Evolutionary conservation across 805 yeast species (phyloP), one percentile per base, ranked within the genome.

Genomic region (Metschnikowia lunata): DNA sequence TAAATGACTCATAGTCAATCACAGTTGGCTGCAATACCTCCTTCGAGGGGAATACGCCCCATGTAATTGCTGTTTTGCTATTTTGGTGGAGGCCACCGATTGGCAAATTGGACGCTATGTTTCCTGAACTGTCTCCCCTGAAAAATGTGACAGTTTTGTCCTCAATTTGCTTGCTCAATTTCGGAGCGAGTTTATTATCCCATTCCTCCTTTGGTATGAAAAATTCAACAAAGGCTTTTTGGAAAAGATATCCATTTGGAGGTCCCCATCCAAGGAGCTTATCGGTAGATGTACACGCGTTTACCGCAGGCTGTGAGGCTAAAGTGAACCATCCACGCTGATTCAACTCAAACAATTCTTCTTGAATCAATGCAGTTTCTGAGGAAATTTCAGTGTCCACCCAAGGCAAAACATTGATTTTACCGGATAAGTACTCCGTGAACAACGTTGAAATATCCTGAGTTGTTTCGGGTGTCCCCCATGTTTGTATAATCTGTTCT

Each of bases 191-290:
- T 29, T 61, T 61, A 2, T 59, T 46, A 13, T 76, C 72, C 97
- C 97, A 91, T 39, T 78, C 79, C 2, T 74, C 63, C 50, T 79
- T 82, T 12, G 85, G 79, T n/a, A 89, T 71, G 57, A 93, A 88
- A 62, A 91, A 76, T 49, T 71, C 76, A n/a, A 93, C 88, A 66
- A 89, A 90, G 6, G 97, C 83, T 66, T 93, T 90, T 62, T 93
- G 99, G 63, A 86, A 93, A 26, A 93, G 85, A 38, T 78, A 71
- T 3, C 99, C 99, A 57, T 83, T 79, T 18, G 75, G 69, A 7
- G 99, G 97, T 38, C 99, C 99, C 99, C 99, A 93, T 2, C 99
- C 99, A 60, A 89, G 84, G 28, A 91, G 82, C 46, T 80, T 81
- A 66, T 93, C 98, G n/a, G 79, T 72, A 7, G 95, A 85, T 33